Base-by-base conservation (phyloP, 2,329 filamentous ascomycete genomes). In the Monosporascus sp. region DNA sequence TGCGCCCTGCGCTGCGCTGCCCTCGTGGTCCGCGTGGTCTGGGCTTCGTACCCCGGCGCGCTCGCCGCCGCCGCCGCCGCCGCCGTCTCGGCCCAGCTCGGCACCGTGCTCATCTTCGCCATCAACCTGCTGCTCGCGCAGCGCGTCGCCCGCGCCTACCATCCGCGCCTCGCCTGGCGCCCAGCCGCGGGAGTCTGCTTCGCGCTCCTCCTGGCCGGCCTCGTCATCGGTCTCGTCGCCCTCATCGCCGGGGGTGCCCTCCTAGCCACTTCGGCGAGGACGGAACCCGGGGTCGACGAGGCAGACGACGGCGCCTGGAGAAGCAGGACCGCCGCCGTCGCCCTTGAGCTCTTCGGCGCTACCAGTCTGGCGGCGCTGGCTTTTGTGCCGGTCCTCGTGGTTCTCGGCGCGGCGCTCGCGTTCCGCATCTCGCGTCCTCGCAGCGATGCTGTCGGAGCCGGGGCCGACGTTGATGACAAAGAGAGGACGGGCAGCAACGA, bases 91-190 rank as follows among this genome's bases (percentile, higher is more conserved):
- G 82, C 90, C 53, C 82, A 85, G 45, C 85, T 87, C 0, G 90
- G 90, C 43, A 84, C 91, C 17, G 67, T 95, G 36, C 70, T 95
- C 7, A 74, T 95, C 26, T 93, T 89, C 69, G 72, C 93, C 62
- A 74, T 91, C 70, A 94, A 96, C 71, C 72, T 95, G 43, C 73
- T 94, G 63, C 89, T 92, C 65, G 73, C 86, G 0, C 88, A 91
- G 70, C 84, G 91, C 46, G 78, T 96, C 26, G 70, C 94, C 19
- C 81, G 91, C 51, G 87, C 87, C 5, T 81, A 83, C 46, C 88
- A 92, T 64, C 89, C 90, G 0, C 65, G 68, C 2, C 66, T 90
- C 34, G 90, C 89, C 54, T 93, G 90, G 89, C 78, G 81, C 57
- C 75, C 71, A 24, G 61, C 71, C 2, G 74, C 83, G 24, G 76